These are phyloP conservation scores for Hygrophila difformis DNA, from an alignment of 257 asterid genomes.

Conservation along the genomic window DNA sequence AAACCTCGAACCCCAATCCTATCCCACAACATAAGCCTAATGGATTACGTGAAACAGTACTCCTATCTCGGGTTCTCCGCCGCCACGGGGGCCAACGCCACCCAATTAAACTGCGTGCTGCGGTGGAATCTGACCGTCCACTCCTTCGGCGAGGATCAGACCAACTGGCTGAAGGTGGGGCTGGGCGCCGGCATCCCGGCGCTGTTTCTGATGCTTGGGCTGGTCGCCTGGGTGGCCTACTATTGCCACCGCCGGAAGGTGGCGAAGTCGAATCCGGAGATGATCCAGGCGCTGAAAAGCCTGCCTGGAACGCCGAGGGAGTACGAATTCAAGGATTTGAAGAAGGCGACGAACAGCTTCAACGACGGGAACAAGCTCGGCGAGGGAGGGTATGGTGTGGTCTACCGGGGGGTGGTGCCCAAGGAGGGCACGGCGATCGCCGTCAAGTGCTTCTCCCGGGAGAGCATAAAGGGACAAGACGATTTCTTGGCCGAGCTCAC, in stretches of 20 bases:
- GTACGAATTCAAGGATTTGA: slow-evolving; percentile 55
- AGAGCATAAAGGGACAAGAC: slow-evolving; percentile 62
- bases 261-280: slow-evolving; percentile 25
- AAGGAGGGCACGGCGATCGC: slow-evolving; percentile 64
- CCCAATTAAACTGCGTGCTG: slow-evolving; percentile 57
- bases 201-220: slow-evolving; percentile 27
- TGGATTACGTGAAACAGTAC: slow-evolving; percentile 27
- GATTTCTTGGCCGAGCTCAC: slow-evolving; percentile 93
- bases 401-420: slow-evolving; percentile 48
- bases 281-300: slow-evolving; percentile 55
- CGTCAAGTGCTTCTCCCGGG: slow-evolving; percentile 76
- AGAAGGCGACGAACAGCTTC: slow-evolving; percentile 64
- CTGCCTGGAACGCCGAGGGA: slow-evolving; percentile 81
- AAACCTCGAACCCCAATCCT: slow-evolving; percentile 33
- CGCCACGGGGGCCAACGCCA: slow-evolving; percentile 57
- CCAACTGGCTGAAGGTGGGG: slow-evolving; percentile 19
- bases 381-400: slow-evolving; percentile 86
- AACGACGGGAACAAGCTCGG: slow-evolving; percentile 73
- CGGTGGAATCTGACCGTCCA: slow-evolving; percentile 73
- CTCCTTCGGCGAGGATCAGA: slow-evolving; percentile 23
- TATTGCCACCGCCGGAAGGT: slow-evolving; percentile 23
- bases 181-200: slow-evolving; percentile 48
- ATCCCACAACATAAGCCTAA: slow-evolving; percentile 28
- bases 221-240: slow-evolving; percentile 26
- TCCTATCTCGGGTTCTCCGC: slow-evolving; percentile 84